Evolutionary conservation across 2,329 filamentous ascomycete genomes (phyloP).

Genomic region (Epichloe amarillans): DNA sequence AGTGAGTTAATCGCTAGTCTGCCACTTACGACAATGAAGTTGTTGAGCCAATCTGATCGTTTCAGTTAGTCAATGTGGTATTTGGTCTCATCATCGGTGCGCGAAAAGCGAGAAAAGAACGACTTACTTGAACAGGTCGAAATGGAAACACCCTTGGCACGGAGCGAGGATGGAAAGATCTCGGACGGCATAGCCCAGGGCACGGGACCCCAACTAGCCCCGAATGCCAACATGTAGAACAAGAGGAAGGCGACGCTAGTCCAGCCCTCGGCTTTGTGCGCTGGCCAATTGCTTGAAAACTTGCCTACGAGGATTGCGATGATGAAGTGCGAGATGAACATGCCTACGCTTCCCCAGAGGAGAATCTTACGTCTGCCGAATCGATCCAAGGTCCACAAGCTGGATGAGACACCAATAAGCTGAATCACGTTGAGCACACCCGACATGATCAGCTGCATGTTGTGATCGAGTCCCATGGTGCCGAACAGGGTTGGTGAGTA

Average conservation of each 20-base stretch:
- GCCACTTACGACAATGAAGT: slow-evolving; percentile 38
- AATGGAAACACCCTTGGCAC: slow-evolving; percentile 50
- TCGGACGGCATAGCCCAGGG: slow-evolving; percentile 37
- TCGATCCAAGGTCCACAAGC: slow-evolving; percentile 28
- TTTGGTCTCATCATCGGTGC: too few relatives aligned
- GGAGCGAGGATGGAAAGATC: slow-evolving; percentile 46
- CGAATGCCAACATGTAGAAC: slow-evolving; percentile 47
- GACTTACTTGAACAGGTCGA: slow-evolving; percentile 36
- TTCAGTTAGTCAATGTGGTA: too few relatives aligned
- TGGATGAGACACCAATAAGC: slow-evolving; percentile 25
- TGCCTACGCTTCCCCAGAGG: slow-evolving; percentile 13
- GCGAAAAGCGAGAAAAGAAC: background rate
- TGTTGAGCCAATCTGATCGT: slow-evolving; percentile 39
- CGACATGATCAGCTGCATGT: slow-evolving; percentile 20
- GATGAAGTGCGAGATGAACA: slow-evolving; percentile 15
- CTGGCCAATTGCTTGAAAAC: slow-evolving; percentile 13
- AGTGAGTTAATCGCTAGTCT: background rate
- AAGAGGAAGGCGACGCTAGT: slow-evolving; percentile 20
- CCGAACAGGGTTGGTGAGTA: slow-evolving; percentile 46
- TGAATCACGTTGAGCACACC: slow-evolving; percentile 19
- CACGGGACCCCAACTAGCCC: slow-evolving; percentile 42
- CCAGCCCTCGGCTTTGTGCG: slow-evolving; percentile 15
- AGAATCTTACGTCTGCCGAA: slow-evolving; percentile 15
- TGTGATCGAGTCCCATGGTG: slow-evolving; percentile 32
- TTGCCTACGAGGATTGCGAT: slow-evolving; percentile 15